These are phyloP conservation scores for Berberis vulgaris DNA, from an alignment of 164 flowering plant species.

Conservation along the genomic window DNA sequence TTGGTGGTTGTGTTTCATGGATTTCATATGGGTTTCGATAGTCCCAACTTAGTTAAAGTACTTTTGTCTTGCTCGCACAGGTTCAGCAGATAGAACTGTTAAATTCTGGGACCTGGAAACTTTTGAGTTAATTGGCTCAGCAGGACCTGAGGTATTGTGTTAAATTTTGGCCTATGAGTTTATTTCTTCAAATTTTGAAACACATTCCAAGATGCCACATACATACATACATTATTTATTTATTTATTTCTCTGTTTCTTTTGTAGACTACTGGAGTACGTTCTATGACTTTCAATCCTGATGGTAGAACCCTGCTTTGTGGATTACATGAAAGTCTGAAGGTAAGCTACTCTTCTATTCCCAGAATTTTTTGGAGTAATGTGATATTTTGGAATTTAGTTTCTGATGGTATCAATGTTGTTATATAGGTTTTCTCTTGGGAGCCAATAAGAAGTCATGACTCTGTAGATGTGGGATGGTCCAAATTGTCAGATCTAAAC, in stretches of 20 bases:
- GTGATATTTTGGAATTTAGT: background rate
- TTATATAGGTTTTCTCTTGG: slow-evolving; percentile 79
- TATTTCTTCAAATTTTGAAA: no score
- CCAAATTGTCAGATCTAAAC: slow-evolving; percentile 85
- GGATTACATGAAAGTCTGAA: slow-evolving; percentile 93
- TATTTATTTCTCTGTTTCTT: slow-evolving; percentile 1
- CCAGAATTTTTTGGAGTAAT: background rate
- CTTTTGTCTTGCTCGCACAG: slow-evolving; percentile 28
- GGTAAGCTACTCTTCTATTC: slow-evolving; percentile 26
- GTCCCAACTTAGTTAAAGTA: background rate
- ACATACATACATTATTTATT: background rate
- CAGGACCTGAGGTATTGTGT: slow-evolving; percentile 85
- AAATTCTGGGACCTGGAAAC: slow-evolving; percentile 99
- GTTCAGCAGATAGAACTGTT: slow-evolving; percentile 93
- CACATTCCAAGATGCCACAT: no score
- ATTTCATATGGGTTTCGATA: background rate
- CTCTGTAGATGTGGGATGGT: slow-evolving; percentile 96
- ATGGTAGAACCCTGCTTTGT: slow-evolving; percentile 90
- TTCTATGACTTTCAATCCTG: slow-evolving; percentile 82
- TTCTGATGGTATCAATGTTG: slow-evolving; percentile 1
- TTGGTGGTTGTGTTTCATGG: background rate
- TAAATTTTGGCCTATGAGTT: background rate
- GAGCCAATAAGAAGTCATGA: slow-evolving; percentile 93
- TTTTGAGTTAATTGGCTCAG: slow-evolving; percentile 94
- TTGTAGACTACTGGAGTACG: slow-evolving; percentile 82